Evolutionary conservation across 1,284 basidiomycete species (phyloP).

Genomic region (Leccinum brunneo-olivaceum): DNA sequence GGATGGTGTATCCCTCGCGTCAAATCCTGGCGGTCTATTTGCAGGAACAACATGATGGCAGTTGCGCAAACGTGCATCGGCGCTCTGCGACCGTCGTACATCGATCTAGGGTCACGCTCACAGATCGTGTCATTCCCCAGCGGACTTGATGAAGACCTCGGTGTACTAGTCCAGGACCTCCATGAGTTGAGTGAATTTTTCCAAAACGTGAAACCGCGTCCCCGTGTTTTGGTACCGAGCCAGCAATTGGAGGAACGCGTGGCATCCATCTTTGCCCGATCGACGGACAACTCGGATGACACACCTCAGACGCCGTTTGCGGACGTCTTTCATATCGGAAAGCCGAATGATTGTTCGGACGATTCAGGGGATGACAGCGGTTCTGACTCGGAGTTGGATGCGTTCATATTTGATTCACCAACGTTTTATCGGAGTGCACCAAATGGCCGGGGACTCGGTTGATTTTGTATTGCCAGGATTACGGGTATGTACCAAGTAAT

Average conservation of each 20-base stretch:
- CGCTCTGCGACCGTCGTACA: slow-evolving; percentile 65
- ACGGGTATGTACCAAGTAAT: slow-evolving; percentile 4
- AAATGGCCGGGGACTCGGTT: slow-evolving; percentile 36
- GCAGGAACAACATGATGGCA: slow-evolving; percentile 72
- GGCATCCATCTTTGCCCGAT: slow-evolving; percentile 74
- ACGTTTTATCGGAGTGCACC: slow-evolving; percentile 35
- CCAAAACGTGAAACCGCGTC: slow-evolving; percentile 42
- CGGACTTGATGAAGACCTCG: slow-evolving; percentile 59
- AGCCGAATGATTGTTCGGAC: slow-evolving; percentile 35
- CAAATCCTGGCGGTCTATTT: slow-evolving; percentile 53
- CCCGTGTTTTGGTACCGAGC: slow-evolving; percentile 38
- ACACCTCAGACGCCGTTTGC: slow-evolving; percentile 71
- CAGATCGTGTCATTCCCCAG: slow-evolving; percentile 29
- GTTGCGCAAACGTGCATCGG: slow-evolving; percentile 81
- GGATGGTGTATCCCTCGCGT: slow-evolving; percentile 81
- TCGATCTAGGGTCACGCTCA: slow-evolving; percentile 61
- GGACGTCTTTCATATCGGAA: slow-evolving; percentile 65
- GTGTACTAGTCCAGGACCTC: slow-evolving; percentile 79
- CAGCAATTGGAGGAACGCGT: slow-evolving; percentile 68
- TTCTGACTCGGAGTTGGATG: slow-evolving; percentile 58
- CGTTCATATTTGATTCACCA: slow-evolving; percentile 63
- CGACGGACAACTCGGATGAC: slow-evolving; percentile 45
- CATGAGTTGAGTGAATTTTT: slow-evolving; percentile 86
- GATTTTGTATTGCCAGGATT: slow-evolving; percentile 1
- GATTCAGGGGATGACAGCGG: slow-evolving; percentile 47